phyloP scores from a whole-genome alignment of 2,329 filamentous ascomycete genomes.

The Sarocladium strictum region DNA sequence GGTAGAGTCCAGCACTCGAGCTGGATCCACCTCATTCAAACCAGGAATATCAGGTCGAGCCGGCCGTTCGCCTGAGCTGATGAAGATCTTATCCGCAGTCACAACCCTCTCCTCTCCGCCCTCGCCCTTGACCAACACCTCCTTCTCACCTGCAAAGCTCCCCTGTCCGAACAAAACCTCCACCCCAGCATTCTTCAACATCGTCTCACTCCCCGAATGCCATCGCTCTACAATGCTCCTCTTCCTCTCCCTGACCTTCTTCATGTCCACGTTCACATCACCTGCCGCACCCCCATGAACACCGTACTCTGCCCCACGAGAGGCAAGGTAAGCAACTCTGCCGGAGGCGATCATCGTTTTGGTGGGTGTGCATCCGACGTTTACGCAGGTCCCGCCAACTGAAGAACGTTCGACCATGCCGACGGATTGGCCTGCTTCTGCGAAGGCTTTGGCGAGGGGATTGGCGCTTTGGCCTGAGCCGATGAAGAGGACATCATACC shows the following conservation, averaged over 20 bases:
- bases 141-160: constrained; percentile 34
- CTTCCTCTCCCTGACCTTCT: constrained; percentile 43
- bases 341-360: constrained; percentile 52
- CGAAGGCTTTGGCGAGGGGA: constrained; percentile 41
- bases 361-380: constrained; percentile 51
- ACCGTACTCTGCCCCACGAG: constrained; percentile 38
- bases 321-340: constrained; percentile 38
- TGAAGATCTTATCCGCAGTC: constrained; percentile 35
- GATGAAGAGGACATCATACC: constrained; percentile 35
- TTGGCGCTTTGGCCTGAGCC: constrained; percentile 48
- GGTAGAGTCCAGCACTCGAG: constrained; percentile 38
- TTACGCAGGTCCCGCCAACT: constrained; percentile 48
- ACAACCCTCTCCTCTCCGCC: constrained; percentile 15
- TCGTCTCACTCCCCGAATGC: constrained; percentile 38
- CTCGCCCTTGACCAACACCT: constrained; percentile 26
- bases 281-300: constrained; percentile 23
- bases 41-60: constrained; percentile 30
- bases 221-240: constrained; percentile 46
- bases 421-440: constrained; percentile 35
- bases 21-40: constrained; percentile 27
- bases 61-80: constrained; percentile 40
- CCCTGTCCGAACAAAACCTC: constrained; percentile 40
- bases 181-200: constrained; percentile 33
- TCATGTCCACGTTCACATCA: constrained; percentile 37
- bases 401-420: constrained; percentile 41